Evolutionary conservation across 495 filamentous ascomycete genomes (phyloP).

Genomic region (Aspergillus saccharolyticus): DNA sequence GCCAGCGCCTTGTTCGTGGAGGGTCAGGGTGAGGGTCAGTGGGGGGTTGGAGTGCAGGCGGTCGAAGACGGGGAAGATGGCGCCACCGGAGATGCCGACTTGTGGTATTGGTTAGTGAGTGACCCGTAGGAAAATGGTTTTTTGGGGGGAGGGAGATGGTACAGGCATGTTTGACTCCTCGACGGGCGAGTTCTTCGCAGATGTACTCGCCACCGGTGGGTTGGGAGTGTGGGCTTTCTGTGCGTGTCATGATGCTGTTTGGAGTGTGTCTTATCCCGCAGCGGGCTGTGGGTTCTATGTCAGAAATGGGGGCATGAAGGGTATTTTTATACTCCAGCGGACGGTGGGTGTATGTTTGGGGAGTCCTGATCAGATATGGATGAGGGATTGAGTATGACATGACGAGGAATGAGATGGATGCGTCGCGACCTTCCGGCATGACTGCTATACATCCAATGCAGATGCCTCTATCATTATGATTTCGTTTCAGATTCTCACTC

Average conservation of each 20-base stretch:
- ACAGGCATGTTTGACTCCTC: neutral
- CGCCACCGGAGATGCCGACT: constrained; percentile 39
- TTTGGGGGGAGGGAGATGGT: neutral
- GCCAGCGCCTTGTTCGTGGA: constrained; percentile 61
- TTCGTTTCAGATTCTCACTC: too few relatives aligned
- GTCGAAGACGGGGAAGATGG: constrained; percentile 53
- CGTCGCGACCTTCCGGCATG: too few relatives aligned
- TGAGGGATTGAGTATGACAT: too few relatives aligned
- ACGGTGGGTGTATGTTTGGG: too few relatives aligned
- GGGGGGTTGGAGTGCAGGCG: constrained; percentile 59
- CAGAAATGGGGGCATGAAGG: too few relatives aligned
- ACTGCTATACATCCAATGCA: too few relatives aligned
- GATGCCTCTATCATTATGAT: too few relatives aligned
- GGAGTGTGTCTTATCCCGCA: neutral
- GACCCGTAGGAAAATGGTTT: too few relatives aligned
- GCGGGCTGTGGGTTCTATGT: too few relatives aligned
- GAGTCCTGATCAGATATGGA: too few relatives aligned
- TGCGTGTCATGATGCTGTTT: neutral
- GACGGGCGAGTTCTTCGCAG: neutral
- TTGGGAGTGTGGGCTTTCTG: neutral
- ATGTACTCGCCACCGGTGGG: neutral
- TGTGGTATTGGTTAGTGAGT: too few relatives aligned
- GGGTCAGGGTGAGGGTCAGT: constrained; percentile 59
- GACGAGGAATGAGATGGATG: too few relatives aligned
- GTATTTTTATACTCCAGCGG: neutral